Base-by-base conservation (phyloP, 257 asterid species). In the Solanum neorickii region DNA sequence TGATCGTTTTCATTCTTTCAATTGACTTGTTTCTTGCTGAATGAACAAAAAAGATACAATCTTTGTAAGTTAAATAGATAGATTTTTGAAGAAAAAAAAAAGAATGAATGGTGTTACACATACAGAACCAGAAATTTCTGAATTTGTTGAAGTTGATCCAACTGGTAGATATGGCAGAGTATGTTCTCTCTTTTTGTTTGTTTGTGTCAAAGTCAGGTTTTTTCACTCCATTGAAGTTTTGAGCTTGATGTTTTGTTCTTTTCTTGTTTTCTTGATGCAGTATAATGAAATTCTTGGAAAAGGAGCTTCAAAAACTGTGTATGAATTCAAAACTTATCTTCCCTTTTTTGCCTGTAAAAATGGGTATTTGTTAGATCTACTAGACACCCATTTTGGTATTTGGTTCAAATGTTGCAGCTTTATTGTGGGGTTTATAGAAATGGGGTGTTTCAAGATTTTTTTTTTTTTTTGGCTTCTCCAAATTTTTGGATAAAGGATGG, bases 141-240 rank as follows among this genome's bases (percentile, higher is more conserved):
- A 91, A 77, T 91, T 91, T 87, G 94, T 91, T 86, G 94, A 92
- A 89, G 92, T 92, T 85, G 94, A 92, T 92, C 94, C 93, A 80
- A 88, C 93, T 42, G 94, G 93, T 83, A 92, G 94, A 92, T 92
- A 92, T 88, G 93, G 94, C 86, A 92, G 94, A 83, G 94, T 92
- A 89, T 65, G 33, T 47, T 7, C 15, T 21, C 52, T 74, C 27
- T 46, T 78, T 39, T 7, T 59, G 47, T 37, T 37, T n/a, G 10
- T 14, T 2, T 73, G 1, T 82, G 46, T 83, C 82, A 7, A 5
- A 42, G 46, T 44, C 44, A 65, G 82, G 9, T 66, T 85, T 70
- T 60, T 83, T 86, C 68, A 33, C 69, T 39, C 23, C 29, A 52
- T 87, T 62, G 15, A 46, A 68, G 83, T 47, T 66, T 74, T 87